A percentile compares a stretch with the other conserved stretches of the same genome.
These are phyloP conservation scores for Yamadazyma dendronema DNA, from an alignment of 1,139 yeast species.

Conservation along the genomic window DNA sequence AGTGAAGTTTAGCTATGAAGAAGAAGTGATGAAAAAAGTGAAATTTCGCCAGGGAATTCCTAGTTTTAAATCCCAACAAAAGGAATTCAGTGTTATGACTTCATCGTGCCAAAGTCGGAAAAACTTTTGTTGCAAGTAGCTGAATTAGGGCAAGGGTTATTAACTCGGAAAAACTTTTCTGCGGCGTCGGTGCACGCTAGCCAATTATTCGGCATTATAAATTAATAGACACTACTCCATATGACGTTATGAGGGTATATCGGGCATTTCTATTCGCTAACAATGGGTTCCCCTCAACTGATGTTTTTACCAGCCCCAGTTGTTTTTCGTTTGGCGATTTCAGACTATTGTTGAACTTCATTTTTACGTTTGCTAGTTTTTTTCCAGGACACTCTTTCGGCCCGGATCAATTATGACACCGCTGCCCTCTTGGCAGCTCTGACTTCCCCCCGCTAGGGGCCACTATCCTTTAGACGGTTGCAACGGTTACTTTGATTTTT, in stretches of 20 bases:
- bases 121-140: constrained; percentile 1
- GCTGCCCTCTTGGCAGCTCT: too few relatives aligned
- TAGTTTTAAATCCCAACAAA: constrained; percentile 1
- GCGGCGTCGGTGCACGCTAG: not conserved
- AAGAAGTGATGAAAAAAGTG: not conserved
- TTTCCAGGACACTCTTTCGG: not conserved
- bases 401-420: too few relatives aligned
- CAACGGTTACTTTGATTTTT: too few relatives aligned
- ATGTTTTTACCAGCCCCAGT: not conserved
- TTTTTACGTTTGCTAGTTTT: not conserved
- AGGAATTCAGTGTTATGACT: constrained; percentile 2
- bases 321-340: too few relatives aligned
- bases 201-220: not conserved
- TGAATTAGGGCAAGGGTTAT: not conserved
- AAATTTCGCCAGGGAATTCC: not conserved
- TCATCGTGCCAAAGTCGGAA: constrained; percentile 1
- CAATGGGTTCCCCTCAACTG: not conserved
- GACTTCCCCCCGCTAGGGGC: too few relatives aligned
- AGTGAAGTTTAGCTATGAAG: not conserved
- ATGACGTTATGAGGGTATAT: not conserved
- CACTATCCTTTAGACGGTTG: too few relatives aligned
- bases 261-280: not conserved
- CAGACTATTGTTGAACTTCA: too few relatives aligned
- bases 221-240: not conserved
- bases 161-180: constrained; percentile 2